Base-by-base conservation (phyloP, 2,329 filamentous ascomycete species). In the Botrytis squamosa region DNA sequence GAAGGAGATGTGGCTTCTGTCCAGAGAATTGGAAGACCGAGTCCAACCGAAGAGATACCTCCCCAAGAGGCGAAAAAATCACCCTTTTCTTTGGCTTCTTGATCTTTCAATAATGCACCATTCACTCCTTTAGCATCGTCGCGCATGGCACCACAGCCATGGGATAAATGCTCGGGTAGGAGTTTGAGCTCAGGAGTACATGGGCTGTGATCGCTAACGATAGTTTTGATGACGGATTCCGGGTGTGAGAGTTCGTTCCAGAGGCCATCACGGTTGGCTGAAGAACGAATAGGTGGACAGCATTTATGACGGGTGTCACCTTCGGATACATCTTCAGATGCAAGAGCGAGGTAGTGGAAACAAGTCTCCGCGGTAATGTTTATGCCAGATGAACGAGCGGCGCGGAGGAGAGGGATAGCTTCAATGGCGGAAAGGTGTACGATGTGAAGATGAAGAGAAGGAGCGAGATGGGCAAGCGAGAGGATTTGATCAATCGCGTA, bases 11-110 rank as follows among this genome's bases (percentile, higher is more conserved):
- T 87, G 82, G 46, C 86, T 83, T 62, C 88, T 87, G 76, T 89
- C 87, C 80, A 87, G 85, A 99, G 87, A 77, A 99, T 97, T 7
- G 94, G 93, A 6, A 99, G 87, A 0, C 96, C 96, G 1, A 99
- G 88, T 0, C 96, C 96, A 29, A 99, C 95, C 7, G 93, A 96
- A 6, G 93, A 95, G 80, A 99, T 97, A 22, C 96, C 96, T 71
- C 96, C 96, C 96, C 96, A 99, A 1, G 95, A 95, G 6, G 92
- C 90, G 84, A 98, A 96, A 87, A 99, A 98, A 84, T 98, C 93
- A 55, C 96, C 96, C 38, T 83, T 82, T 36, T 85, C 83, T 55
- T 83, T 81, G 1, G 83, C 80, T 16, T 84, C 82, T 38, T 81
- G 81, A 81, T 83, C 79, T 14, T 78, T 66, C 4, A 72, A 38